Evolutionary conservation across 1,139 yeast genomes (phyloP).

Genomic region (Blastobotrys aristatus): DNA sequence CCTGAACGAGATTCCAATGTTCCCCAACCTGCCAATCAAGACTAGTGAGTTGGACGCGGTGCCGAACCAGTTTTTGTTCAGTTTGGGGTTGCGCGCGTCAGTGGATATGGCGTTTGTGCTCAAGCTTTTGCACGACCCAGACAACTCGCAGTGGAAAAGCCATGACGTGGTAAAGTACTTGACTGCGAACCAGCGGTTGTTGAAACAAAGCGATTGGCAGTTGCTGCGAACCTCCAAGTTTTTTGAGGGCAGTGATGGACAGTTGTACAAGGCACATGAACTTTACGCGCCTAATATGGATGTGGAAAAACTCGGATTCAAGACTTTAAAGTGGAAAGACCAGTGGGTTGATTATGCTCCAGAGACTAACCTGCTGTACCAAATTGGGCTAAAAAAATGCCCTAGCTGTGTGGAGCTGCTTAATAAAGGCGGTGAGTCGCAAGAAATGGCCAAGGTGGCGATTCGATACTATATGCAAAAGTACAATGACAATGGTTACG

Average conservation of each 20-base stretch:
- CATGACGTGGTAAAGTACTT: slow-evolving; percentile 36
- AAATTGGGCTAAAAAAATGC: slow-evolving; percentile 31
- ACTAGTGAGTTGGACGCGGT: slow-evolving; percentile 25
- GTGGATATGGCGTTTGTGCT: slow-evolving; percentile 39
- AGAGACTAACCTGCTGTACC: slow-evolving; percentile 31
- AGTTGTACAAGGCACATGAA: slow-evolving; percentile 22
- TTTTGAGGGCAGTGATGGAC: slow-evolving; percentile 25
- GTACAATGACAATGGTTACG: slow-evolving; percentile 26
- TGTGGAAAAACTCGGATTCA: slow-evolving; percentile 30
- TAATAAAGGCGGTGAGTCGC: slow-evolving; percentile 12
- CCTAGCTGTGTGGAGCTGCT: slow-evolving; percentile 31
- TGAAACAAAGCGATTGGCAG: slow-evolving; percentile 33
- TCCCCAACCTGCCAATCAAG: slow-evolving; percentile 38
- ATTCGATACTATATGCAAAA: slow-evolving; percentile 30
- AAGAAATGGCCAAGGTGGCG: slow-evolving; percentile 25
- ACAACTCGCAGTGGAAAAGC: slow-evolving; percentile 33
- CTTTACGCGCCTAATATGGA: slow-evolving; percentile 34
- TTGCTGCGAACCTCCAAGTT: slow-evolving; percentile 30
- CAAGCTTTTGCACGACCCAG: slow-evolving; percentile 31
- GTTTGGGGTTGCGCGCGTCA: slow-evolving; percentile 37
- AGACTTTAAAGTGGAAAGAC: slow-evolving; percentile 31
- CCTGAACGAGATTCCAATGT: slow-evolving; percentile 32
- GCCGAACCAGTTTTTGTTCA: slow-evolving; percentile 30
- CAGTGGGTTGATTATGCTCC: slow-evolving; percentile 30
- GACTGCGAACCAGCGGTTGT: slow-evolving; percentile 25